Conservation (phyloP, 345 rosid species). For the Litchi chinensis region DNA sequence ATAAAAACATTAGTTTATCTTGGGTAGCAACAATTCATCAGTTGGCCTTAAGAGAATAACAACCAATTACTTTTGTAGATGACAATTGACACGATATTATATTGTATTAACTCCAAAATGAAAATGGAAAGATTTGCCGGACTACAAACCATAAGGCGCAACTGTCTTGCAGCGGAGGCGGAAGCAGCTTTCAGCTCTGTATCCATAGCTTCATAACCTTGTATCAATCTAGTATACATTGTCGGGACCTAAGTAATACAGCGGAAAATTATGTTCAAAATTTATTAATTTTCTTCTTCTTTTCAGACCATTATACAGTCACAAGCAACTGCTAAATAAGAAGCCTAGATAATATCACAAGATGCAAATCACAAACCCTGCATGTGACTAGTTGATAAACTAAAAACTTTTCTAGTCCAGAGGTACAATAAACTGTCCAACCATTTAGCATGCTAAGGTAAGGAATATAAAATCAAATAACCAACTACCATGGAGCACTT, state of each 20-base stretch:
- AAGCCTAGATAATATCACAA: not conserved
- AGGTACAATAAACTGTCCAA: not conserved
- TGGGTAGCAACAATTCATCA: slow-evolving; percentile 1
- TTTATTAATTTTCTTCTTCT: slow-evolving; percentile 3
- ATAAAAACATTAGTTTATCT: not conserved
- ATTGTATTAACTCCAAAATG: not conserved
- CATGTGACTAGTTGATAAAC: not conserved
- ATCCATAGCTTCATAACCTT: slow-evolving; percentile 96
- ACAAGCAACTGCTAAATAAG: not conserved
- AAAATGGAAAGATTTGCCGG: slow-evolving; percentile 1
- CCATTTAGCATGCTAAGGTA: not conserved
- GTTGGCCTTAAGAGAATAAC: slow-evolving; percentile 1
- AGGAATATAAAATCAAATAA: not conserved
- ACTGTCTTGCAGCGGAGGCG: slow-evolving; percentile 70
- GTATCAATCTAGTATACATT: slow-evolving; percentile 90
- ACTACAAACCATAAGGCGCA: slow-evolving; percentile 81
- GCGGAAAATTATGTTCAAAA: not conserved
- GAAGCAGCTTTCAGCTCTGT: slow-evolving; percentile 62
- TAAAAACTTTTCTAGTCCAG: not conserved
- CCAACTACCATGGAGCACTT: not conserved
- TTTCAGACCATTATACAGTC: not conserved
- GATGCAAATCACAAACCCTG: not conserved
- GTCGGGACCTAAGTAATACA: slow-evolving; percentile 78
- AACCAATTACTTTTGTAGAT: not conserved
- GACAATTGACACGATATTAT: not conserved